Percentiles rank a stretch among this genome's conserved stretches.
Evolutionary conservation across 2,329 filamentous ascomycete species (phyloP).

Genomic region (Aspergillus chevalieri): DNA sequence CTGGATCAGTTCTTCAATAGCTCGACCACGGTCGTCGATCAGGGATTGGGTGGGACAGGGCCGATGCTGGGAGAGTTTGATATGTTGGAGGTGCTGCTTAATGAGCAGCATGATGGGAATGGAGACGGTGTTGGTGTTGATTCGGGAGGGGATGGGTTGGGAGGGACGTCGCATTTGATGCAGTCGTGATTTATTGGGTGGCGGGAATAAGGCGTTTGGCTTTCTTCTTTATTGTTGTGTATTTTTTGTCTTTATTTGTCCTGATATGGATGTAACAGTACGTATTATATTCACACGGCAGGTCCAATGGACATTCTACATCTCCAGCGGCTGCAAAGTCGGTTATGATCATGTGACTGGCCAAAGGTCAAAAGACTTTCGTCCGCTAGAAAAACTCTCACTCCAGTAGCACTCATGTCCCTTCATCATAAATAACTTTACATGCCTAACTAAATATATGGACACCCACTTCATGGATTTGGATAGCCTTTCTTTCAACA

Average conservation of each 20-base stretch:
- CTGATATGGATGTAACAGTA: too few relatives aligned
- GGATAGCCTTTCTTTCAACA: conserved; percentile 35
- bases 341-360: too few relatives aligned
- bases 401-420: too few relatives aligned
- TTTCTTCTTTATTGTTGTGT: not conserved
- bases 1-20: conserved; percentile 54
- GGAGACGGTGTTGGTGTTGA: conserved; percentile 16
- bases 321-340: too few relatives aligned
- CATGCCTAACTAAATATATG: not conserved
- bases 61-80: conserved; percentile 54
- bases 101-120: conserved; percentile 35
- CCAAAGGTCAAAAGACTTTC: too few relatives aligned
- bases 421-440: not conserved
- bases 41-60: conserved; percentile 54
- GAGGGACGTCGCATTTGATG: conserved; percentile 24
- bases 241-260: too few relatives aligned
- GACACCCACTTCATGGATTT: conserved; percentile 18
- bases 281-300: too few relatives aligned
- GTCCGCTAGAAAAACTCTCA: too few relatives aligned
- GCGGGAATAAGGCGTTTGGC: too few relatives aligned
- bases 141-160: not conserved
- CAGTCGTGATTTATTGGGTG: conserved; percentile 3
- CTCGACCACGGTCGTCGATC: conserved; percentile 40
- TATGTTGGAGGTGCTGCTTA: conserved; percentile 43
- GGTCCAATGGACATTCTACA: too few relatives aligned